These are phyloP conservation scores for Mycotypha africana DNA, from an alignment of 371 early-diverging fungal species.

Conservation along the genomic window DNA sequence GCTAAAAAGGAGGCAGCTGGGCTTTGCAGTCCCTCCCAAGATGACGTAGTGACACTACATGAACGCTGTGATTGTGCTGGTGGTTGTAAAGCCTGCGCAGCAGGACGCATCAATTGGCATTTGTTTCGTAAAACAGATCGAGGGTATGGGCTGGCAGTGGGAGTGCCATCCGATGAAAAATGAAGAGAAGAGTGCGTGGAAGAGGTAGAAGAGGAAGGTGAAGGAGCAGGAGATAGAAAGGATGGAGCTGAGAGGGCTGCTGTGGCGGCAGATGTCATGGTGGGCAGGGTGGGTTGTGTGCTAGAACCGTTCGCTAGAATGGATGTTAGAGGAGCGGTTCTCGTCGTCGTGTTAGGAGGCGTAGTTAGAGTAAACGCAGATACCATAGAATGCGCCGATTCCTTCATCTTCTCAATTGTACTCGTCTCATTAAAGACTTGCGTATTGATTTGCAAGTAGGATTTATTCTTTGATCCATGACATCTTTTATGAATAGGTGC, in stretches of 20 bases:
- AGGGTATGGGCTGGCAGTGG: too few species aligned
- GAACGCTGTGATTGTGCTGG: slow-evolving; percentile 6
- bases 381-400: too few species aligned
- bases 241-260: slow-evolving; percentile 1
- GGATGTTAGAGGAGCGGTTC: not conserved
- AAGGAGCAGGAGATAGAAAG: slow-evolving; percentile 23
- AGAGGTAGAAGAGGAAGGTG: slow-evolving; percentile 19
- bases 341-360: slow-evolving; percentile 6
- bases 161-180: slow-evolving; percentile 8
- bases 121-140: slow-evolving; percentile 14
- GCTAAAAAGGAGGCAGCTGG: slow-evolving; percentile 58
- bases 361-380: too few species aligned
- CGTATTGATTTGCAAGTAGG: too few species aligned
- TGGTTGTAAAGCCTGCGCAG: too few species aligned
- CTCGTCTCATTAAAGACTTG: not conserved
- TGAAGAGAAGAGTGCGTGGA: too few species aligned
- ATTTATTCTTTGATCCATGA: too few species aligned
- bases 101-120: too few species aligned
- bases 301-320: too few species aligned
- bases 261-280: too few species aligned
- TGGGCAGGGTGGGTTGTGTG: too few species aligned
- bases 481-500: too few species aligned
- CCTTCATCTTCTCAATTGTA: not conserved
- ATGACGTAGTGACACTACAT: slow-evolving; percentile 33
- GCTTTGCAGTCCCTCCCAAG: slow-evolving; percentile 44